Conservation (phyloP, 2,329 filamentous ascomycete species). For the Cladosporium sp. region DNA sequence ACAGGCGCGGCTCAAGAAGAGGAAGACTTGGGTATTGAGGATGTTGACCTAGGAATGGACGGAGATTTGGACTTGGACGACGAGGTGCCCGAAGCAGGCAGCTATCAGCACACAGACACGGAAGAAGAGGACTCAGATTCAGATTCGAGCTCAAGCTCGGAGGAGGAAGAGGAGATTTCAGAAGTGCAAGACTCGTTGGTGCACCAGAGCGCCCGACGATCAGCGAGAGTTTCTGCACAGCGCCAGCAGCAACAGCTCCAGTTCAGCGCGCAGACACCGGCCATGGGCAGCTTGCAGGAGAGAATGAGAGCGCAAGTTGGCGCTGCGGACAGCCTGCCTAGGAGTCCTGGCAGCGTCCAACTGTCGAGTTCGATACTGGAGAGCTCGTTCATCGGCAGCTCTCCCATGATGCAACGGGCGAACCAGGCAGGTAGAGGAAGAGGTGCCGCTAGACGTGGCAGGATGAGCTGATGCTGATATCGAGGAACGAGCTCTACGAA, state of each 20-base stretch:
- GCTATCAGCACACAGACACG: conserved; percentile 57
- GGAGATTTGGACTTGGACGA: conserved; percentile 51
- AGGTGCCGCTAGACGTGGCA: conserved; percentile 17
- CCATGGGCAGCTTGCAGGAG: conserved; percentile 28
- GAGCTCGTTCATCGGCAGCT: conserved; percentile 39
- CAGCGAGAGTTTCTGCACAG: conserved; percentile 21
- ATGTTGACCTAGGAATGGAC: conserved; percentile 30
- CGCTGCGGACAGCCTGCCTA: conserved; percentile 31
- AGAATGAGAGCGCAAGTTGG: conserved; percentile 33
- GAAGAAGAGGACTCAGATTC: conserved; percentile 46
- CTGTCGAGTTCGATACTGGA: conserved; percentile 39
- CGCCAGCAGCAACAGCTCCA: conserved; percentile 8
- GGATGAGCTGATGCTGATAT: conserved; percentile 1
- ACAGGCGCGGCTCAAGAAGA: conserved; percentile 50
- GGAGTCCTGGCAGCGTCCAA: conserved; percentile 37
- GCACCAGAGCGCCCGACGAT: conserved; percentile 23
- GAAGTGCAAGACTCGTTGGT: conserved; percentile 32
- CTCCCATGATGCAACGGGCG: conserved; percentile 35
- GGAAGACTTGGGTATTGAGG: conserved; percentile 43
- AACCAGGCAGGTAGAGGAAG: conserved; percentile 21
- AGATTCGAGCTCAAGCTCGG: neutral
- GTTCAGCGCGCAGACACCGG: conserved; percentile 15
- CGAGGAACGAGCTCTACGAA: neutral
- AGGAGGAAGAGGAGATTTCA: conserved; percentile 21
- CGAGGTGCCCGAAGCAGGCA: conserved; percentile 54